Conservation (phyloP, 1,139 yeast genomes). For the Blastobotrys aristatus region DNA sequence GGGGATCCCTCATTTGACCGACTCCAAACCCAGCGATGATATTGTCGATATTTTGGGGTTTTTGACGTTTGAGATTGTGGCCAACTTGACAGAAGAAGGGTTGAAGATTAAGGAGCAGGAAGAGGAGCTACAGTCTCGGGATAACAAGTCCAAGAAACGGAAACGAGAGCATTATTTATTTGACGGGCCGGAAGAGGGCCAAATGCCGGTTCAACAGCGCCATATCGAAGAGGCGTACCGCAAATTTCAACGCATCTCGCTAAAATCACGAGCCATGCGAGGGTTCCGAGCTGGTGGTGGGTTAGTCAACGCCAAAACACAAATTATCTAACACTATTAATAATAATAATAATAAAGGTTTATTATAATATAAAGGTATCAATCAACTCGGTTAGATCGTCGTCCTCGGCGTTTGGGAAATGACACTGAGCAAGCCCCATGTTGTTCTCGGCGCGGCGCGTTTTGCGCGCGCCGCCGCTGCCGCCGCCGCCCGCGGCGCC, state of each 20-base stretch:
- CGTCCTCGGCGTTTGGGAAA: background rate
- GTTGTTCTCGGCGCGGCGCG: background rate
- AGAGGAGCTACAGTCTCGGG: constrained; percentile 41
- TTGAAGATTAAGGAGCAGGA: constrained; percentile 71
- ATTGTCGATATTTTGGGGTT: constrained; percentile 94
- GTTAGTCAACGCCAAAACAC: constrained; percentile 32
- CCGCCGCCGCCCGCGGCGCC: background rate
- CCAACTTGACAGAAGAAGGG: constrained; percentile 90
- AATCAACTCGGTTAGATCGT: background rate
- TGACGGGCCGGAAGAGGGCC: constrained; percentile 87
- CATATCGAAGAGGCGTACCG: constrained; percentile 95
- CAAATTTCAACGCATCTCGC: constrained; percentile 59
- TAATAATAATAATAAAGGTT: background rate
- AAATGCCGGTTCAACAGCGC: constrained; percentile 72
- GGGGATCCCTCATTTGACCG: constrained; percentile 76
- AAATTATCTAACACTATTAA: constrained; percentile 31
- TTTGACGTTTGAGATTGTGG: constrained; percentile 92
- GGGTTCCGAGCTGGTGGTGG: constrained; percentile 67
- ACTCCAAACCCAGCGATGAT: constrained; percentile 91
- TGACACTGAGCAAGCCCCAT: background rate
- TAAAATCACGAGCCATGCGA: constrained; percentile 60
- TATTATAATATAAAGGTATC: background rate
- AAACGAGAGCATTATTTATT: constrained; percentile 59
- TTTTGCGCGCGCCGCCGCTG: background rate
- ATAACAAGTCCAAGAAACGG: constrained; percentile 27